Evolutionary conservation across 1,139 yeast species (phyloP).

Genomic region (Candida tropicalis): DNA sequence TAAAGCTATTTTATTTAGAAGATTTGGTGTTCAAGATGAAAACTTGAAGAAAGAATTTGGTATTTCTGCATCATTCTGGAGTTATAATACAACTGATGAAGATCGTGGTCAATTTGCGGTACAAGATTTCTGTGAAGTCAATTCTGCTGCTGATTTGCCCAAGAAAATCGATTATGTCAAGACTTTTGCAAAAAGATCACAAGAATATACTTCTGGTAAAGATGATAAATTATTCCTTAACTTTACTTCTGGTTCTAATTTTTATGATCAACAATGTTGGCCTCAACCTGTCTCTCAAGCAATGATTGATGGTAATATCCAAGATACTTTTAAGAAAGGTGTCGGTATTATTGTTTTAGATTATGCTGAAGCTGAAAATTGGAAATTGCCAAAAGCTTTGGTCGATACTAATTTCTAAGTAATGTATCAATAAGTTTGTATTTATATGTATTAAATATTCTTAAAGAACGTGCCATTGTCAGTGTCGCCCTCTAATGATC

Average conservation of each 20-base stretch:
- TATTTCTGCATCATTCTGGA: constrained; percentile 70
- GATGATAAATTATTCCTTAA: constrained; percentile 67
- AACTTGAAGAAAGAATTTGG: constrained; percentile 54
- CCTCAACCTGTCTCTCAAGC: constrained; percentile 67
- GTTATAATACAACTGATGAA: constrained; percentile 65
- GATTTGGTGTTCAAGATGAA: constrained; percentile 63
- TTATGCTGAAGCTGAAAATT: constrained; percentile 63
- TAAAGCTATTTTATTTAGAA: constrained; percentile 64
- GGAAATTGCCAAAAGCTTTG: constrained; percentile 57
- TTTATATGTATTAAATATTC: constrained; percentile 1
- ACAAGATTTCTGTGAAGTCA: constrained; percentile 76
- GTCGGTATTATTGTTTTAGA: constrained; percentile 67
- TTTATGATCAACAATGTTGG: constrained; percentile 75
- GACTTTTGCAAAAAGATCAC: constrained; percentile 57
- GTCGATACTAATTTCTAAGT: constrained; percentile 56
- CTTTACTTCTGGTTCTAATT: constrained; percentile 76
- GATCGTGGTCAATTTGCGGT: constrained; percentile 65
- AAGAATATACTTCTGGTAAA: constrained; percentile 47
- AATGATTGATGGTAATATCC: constrained; percentile 49
- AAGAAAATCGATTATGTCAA: constrained; percentile 62
- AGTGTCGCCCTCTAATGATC: no score
- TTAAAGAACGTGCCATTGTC: no score
- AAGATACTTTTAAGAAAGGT: constrained; percentile 54
- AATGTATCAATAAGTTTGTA: neutral
- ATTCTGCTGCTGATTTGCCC: constrained; percentile 52